phyloP scores from a whole-genome alignment of 2,329 filamentous ascomycete species.

The Pyricularia pennisetigena region DNA sequence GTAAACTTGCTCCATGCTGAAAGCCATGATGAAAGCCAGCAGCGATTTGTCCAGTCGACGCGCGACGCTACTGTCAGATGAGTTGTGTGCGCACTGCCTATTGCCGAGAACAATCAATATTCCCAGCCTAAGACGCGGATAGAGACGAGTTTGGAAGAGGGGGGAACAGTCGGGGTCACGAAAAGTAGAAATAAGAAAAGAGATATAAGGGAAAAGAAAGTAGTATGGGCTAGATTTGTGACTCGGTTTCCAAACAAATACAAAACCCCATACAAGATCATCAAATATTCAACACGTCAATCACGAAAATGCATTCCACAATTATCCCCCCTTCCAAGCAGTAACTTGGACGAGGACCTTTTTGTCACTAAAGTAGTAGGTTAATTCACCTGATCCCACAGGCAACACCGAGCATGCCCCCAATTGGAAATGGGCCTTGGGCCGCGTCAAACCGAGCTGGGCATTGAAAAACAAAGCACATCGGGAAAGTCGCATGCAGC shows the following conservation, averaged over 20 bases:
- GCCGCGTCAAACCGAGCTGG: not conserved
- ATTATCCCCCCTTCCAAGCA: no score
- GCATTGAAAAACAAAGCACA: not conserved
- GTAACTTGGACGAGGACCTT: not conserved
- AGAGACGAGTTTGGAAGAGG: not conserved
- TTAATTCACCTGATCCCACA: not conserved
- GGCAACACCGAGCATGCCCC: no score
- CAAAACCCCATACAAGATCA: not conserved
- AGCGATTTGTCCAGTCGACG: not conserved
- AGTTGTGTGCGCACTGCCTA: not conserved
- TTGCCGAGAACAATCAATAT: not conserved
- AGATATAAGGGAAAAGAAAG: not conserved
- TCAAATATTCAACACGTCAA: not conserved
- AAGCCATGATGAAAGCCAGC: slow-evolving; percentile 9
- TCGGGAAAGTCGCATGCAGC: not conserved
- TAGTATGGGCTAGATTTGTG: not conserved
- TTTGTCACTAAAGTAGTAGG: not conserved
- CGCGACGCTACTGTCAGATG: not conserved
- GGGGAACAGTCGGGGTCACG: not conserved
- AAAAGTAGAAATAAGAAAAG: not conserved
- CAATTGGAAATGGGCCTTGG: not conserved
- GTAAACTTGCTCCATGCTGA: slow-evolving; percentile 23
- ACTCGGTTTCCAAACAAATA: not conserved
- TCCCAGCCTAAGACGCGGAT: not conserved
- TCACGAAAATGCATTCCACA: not conserved